Conservation (phyloP, 352 stramenopile genomes). For the Pythium oligandrum region DNA sequence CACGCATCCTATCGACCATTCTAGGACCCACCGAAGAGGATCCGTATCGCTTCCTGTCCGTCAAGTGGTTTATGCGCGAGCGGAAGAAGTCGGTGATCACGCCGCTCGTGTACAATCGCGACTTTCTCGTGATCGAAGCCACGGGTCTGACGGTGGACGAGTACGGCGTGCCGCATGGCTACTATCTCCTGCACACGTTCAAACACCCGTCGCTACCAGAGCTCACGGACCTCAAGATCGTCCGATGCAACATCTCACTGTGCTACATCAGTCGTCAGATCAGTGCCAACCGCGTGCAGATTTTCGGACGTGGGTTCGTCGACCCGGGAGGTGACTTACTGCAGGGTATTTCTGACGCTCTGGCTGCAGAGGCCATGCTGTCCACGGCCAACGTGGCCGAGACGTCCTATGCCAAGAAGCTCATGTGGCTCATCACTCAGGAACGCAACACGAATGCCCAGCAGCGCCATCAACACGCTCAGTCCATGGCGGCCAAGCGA, state of each 20-base stretch:
- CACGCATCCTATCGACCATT: conserved; percentile 25
- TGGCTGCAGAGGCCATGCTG: conserved; percentile 36
- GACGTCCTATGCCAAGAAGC: conserved; percentile 60
- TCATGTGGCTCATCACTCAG: conserved; percentile 66
- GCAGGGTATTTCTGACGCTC: conserved; percentile 21
- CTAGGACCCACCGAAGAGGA: conserved; percentile 17
- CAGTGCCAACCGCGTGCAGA: conserved; percentile 23
- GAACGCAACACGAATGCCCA: too few relatives aligned
- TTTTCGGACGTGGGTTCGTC: conserved; percentile 46
- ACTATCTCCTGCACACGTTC: conserved; percentile 60
- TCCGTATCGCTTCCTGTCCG: conserved; percentile 36
- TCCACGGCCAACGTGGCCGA: conserved; percentile 35
- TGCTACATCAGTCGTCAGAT: conserved; percentile 37
- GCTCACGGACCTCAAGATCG: conserved; percentile 25
- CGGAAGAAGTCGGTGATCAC: conserved; percentile 13
- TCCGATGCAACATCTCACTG: conserved; percentile 29
- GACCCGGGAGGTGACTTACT: conserved; percentile 30
- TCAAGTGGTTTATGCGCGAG: conserved; percentile 39
- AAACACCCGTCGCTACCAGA: conserved; percentile 26
- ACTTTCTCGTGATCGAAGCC: conserved; percentile 45
- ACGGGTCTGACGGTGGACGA: conserved; percentile 40
- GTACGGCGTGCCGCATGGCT: conserved; percentile 29
- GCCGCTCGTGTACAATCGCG: conserved; percentile 40
- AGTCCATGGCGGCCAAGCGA: too few relatives aligned
- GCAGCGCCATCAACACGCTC: too few relatives aligned